These are phyloP conservation scores for Periconia digitata DNA, from an alignment of 2,329 filamentous ascomycete species.

Conservation along the genomic window DNA sequence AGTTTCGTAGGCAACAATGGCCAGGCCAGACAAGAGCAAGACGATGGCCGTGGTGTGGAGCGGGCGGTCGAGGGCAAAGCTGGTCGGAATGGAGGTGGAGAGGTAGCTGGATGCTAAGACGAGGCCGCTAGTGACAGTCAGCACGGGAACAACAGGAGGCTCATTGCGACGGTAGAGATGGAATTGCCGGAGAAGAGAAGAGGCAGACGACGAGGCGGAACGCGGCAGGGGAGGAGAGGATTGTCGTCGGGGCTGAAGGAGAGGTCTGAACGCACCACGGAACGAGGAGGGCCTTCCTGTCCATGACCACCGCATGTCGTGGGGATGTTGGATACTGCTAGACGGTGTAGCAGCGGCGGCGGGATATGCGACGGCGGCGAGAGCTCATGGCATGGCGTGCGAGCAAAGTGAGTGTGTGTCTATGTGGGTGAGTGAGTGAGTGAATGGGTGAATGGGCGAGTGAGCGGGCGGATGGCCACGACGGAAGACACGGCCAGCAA, in stretches of 20 bases:
- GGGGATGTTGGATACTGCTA: not conserved
- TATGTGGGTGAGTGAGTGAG: not conserved
- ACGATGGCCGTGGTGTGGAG: constrained; percentile 36
- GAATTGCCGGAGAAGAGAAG: not conserved
- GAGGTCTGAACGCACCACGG: constrained; percentile 26
- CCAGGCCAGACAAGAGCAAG: constrained; percentile 35
- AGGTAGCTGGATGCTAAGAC: constrained; percentile 37
- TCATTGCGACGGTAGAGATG: constrained; percentile 1
- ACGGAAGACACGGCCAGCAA: too few relatives aligned
- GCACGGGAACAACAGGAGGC: constrained; percentile 7
- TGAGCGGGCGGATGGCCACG: too few relatives aligned
- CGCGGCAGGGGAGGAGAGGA: constrained; percentile 2
- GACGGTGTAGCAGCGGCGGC: constrained; percentile 12
- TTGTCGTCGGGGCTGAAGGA: not conserved
- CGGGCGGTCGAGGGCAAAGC: constrained; percentile 41
- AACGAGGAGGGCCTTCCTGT: constrained; percentile 39
- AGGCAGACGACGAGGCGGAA: not conserved
- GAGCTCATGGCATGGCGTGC: constrained; percentile 22
- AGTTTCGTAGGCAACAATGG: constrained; percentile 30
- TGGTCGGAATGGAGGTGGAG: constrained; percentile 31
- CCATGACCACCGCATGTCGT: constrained; percentile 35
- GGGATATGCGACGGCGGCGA: constrained; percentile 21
- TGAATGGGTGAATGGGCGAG: not conserved
- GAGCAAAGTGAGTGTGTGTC: not conserved
- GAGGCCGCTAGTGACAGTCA: constrained; percentile 36